Conservation (phyloP, 306 rosid species). For the Bauhinia variegata region DNA sequence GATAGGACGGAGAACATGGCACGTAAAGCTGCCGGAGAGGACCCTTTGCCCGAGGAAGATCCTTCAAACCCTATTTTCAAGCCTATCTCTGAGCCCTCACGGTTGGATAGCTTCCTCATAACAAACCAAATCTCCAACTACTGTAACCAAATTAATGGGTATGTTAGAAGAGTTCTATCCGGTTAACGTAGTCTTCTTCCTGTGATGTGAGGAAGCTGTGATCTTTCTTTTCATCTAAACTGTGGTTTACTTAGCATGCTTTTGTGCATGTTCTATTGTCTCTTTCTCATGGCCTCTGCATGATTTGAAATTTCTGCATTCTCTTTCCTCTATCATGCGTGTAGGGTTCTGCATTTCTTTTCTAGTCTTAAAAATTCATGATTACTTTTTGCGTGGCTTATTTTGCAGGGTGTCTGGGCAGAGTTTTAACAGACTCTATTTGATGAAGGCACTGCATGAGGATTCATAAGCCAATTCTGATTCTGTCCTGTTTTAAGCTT, state of each 20-base stretch:
- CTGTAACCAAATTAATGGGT: slow-evolving; percentile 99
- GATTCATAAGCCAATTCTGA: slow-evolving; percentile 51
- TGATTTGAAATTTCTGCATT: slow-evolving; percentile 7
- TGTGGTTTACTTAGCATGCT: neutral
- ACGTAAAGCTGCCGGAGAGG: slow-evolving; percentile 85
- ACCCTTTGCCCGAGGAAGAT: slow-evolving; percentile 94
- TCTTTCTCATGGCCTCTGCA: neutral
- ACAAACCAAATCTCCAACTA: slow-evolving; percentile 90
- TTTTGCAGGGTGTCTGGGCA: slow-evolving; percentile 84
- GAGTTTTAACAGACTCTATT: slow-evolving; percentile 78
- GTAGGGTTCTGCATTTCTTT: no score
- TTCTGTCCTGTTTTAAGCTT: no score
- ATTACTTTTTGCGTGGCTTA: slow-evolving; percentile 15
- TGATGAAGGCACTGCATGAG: slow-evolving; percentile 83
- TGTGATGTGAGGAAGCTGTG: slow-evolving; percentile 1
- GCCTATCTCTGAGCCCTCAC: slow-evolving; percentile 88
- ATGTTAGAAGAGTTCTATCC: slow-evolving; percentile 34
- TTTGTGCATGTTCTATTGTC: neutral
- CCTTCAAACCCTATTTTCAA: slow-evolving; percentile 85
- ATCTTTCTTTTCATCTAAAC: neutral
- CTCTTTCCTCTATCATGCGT: slow-evolving; percentile 3
- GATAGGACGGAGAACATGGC: slow-evolving; percentile 77
- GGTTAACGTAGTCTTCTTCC: neutral
- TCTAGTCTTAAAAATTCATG: neutral
- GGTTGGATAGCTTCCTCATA: slow-evolving; percentile 92